A percentile compares a stretch with the other conserved stretches of the same genome.
These are phyloP conservation scores for Lentinula detonsa DNA, from an alignment of 768 basidiomycete genomes.

Conservation along the genomic window DNA sequence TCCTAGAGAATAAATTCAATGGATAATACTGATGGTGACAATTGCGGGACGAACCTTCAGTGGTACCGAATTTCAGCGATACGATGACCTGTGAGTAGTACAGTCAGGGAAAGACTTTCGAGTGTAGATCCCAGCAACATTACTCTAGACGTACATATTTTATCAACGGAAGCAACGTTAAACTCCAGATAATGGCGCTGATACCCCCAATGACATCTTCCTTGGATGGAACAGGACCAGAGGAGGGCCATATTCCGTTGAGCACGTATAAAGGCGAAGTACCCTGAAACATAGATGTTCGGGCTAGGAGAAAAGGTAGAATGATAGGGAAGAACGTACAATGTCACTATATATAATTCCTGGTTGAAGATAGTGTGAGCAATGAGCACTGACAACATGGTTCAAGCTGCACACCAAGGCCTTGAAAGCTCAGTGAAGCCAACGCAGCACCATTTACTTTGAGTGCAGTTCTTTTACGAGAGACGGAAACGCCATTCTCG, in stretches of 20 bases:
- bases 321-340: neutral
- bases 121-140: neutral
- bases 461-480: slow-evolving; percentile 25
- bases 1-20: slow-evolving; percentile 23
- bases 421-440: slow-evolving; percentile 22
- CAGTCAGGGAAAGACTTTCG: too few relatives aligned
- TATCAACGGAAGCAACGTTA: slow-evolving; percentile 52
- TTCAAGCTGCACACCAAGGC: slow-evolving; percentile 8
- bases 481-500: slow-evolving; percentile 20
- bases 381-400: slow-evolving; percentile 5
- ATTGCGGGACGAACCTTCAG: slow-evolving; percentile 32
- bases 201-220: slow-evolving; percentile 63
- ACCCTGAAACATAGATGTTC: slow-evolving; percentile 29
- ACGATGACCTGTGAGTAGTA: slow-evolving; percentile 34
- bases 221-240: slow-evolving; percentile 37
- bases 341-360: slow-evolving; percentile 46
- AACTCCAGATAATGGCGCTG: slow-evolving; percentile 59
- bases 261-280: slow-evolving; percentile 61
- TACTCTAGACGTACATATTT: slow-evolving; percentile 47
- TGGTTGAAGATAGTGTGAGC: slow-evolving; percentile 12
- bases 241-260: slow-evolving; percentile 56
- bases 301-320: neutral
- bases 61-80: slow-evolving; percentile 41
- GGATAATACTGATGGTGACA: neutral
- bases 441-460: slow-evolving; percentile 24